phyloP scores from a whole-genome alignment of 2,329 filamentous ascomycete genomes.

The Neofusicoccum umdonicola region DNA sequence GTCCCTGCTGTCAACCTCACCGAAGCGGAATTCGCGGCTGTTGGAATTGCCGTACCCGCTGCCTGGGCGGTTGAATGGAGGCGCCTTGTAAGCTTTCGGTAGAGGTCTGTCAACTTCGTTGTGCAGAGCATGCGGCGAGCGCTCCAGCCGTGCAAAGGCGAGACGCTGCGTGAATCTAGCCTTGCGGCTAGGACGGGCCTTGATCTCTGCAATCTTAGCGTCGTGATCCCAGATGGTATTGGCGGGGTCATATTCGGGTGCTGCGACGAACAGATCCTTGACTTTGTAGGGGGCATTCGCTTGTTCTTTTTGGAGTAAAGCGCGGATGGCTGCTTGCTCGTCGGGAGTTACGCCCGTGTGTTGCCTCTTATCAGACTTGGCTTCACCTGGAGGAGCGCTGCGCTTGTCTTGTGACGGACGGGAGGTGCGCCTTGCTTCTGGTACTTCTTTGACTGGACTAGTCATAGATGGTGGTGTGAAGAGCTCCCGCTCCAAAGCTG shows the following conservation, averaged over 20 bases:
- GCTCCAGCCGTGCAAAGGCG: neutral
- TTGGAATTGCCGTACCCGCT: neutral
- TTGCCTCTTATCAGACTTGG: neutral
- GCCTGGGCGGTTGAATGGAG: neutral
- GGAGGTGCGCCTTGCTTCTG: too few relatives aligned
- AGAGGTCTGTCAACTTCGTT: neutral
- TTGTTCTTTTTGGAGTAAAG: neutral
- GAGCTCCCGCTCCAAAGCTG: neutral
- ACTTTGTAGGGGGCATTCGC: neutral
- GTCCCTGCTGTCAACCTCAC: neutral
- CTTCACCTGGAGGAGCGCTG: too few relatives aligned
- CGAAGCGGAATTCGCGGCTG: neutral
- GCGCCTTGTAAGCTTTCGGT: neutral
- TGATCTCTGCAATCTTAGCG: constrained; percentile 14
- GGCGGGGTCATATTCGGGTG: neutral
- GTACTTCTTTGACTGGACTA: neutral
- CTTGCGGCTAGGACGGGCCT: constrained; percentile 8
- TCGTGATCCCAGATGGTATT: neutral
- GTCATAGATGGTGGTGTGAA: neutral
- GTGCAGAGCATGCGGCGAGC: neutral
- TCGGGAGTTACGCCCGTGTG: neutral
- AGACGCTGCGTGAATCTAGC: neutral
- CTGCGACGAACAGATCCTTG: neutral
- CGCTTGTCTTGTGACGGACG: neutral
- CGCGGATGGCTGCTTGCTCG: constrained; percentile 2